Base-by-base conservation (phyloP, 352 stramenopile species). In the Pythium dissimile region DNA sequence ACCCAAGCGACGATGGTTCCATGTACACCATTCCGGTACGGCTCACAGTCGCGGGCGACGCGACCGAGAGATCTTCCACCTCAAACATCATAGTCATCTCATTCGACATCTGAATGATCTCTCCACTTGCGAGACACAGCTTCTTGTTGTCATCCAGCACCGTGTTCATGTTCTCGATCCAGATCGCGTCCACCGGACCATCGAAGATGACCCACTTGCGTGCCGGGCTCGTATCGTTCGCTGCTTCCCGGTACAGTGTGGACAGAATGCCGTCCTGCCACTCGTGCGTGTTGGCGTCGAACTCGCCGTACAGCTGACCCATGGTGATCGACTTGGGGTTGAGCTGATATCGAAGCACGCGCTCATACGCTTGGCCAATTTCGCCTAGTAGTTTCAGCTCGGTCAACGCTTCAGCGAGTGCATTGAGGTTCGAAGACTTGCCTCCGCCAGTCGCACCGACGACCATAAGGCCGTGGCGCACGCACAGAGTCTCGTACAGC, bases 121-220 rank as follows among this genome's bases (percentile, higher is more conserved):
- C 94, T 26, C 94, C 94, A 46, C 86, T 97, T 13, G 86, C 94
- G 6, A 98, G 67, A 54, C 94, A 98, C 6, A 98, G 69, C 62
- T 98, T 96, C 66, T 97, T 98, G 75, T 98, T 98, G 71, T 98
- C 94, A 56, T 98, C 94, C 39, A 98, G 75, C 11, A 98, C 94
- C 0, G 94, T 98, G 61, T 98, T 98, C 94, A 98, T 98, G 70
- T 98, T 98, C 69, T 98, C 94, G 67, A 98, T 98, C 94, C 94
- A 98, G 47, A 98, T 95, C 6, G 94, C 91, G 59, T 98, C 94
- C 2, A 98, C 95, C 3, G 94, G 94, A 0, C 94, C 94, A 47
- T 98, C 94, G 42, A 98, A 98, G 26, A 98, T 86, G 12, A 98
- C 80, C 94, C 94, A 98, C 71, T 98, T 97, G 18, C 92, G 79